These are phyloP conservation scores for Musa acuminata DNA, from an alignment of 176 grass and related monocot species.

Conservation along the genomic window DNA sequence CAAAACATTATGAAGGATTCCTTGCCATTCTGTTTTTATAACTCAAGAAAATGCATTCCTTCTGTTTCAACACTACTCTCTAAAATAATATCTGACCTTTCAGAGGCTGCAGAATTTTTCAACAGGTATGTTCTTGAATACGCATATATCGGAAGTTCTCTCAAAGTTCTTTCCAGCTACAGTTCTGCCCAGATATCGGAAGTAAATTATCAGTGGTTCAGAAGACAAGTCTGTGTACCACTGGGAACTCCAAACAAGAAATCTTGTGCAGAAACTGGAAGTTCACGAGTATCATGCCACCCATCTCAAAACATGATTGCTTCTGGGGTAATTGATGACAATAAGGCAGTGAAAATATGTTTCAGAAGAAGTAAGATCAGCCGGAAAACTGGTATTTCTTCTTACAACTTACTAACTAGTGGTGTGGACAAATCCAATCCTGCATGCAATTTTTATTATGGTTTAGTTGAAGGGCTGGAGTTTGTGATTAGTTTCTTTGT, in stretches of 20 bases:
- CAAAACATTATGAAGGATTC: not conserved
- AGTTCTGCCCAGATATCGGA: constrained; percentile 68
- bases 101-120: constrained; percentile 89
- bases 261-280: constrained; percentile 77
- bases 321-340: constrained; percentile 55
- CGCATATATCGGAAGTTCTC: constrained; percentile 80
- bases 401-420: not conserved
- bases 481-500: not conserved
- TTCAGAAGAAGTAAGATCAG: constrained; percentile 57
- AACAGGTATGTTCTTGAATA: constrained; percentile 81
- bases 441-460: not conserved
- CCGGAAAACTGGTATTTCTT: constrained; percentile 18
- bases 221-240: constrained; percentile 79
- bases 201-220: constrained; percentile 89
- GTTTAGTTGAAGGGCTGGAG: not conserved
- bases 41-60: too few species aligned
- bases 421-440: not conserved
- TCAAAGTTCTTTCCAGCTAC: constrained; percentile 71
- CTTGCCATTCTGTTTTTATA: not conserved
- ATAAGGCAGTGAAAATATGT: constrained; percentile 87
- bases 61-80: too few species aligned
- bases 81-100: too few species aligned
- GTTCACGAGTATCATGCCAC: constrained; percentile 77
- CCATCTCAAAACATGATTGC: constrained; percentile 77
- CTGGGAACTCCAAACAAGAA: constrained; percentile 89